These are phyloP conservation scores for Epichloe brachyelytri DNA, from an alignment of 2,329 filamentous ascomycete genomes.

Conservation along the genomic window DNA sequence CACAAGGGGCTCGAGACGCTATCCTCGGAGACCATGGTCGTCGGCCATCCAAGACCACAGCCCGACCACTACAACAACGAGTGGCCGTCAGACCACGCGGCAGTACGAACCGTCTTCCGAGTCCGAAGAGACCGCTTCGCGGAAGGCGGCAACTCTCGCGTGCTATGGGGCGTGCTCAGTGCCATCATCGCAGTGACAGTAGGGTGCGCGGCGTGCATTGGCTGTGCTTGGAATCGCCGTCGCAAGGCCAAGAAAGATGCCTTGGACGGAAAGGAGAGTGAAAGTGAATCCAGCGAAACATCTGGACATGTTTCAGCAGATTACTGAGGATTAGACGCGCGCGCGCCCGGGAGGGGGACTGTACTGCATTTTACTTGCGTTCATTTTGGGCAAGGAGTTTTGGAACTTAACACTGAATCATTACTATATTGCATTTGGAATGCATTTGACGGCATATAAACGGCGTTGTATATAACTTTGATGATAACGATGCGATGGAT, in stretches of 20 bases:
- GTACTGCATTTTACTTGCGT: no score
- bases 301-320: not conserved
- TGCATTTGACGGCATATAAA: not conserved
- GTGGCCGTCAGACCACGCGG: constrained; percentile 29
- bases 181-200: not conserved
- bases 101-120: constrained; percentile 19
- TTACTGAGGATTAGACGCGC: not conserved
- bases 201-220: not conserved
- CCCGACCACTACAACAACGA: constrained; percentile 25
- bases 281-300: not conserved
- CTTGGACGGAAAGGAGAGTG: not conserved
- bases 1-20: constrained; percentile 23
- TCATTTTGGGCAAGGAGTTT: not conserved
- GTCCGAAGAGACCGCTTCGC: not conserved
- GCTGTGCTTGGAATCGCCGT: not conserved
- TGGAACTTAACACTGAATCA: not conserved
- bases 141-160: not conserved
- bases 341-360: not conserved
- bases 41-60: constrained; percentile 20
- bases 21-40: constrained; percentile 18
- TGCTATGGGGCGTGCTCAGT: not conserved
- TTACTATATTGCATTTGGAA: not conserved
- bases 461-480: not conserved
- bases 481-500: not conserved
- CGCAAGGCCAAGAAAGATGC: not conserved